Conservation (phyloP, 495 filamentous ascomycete species). For the Xylaria nigripes region DNA sequence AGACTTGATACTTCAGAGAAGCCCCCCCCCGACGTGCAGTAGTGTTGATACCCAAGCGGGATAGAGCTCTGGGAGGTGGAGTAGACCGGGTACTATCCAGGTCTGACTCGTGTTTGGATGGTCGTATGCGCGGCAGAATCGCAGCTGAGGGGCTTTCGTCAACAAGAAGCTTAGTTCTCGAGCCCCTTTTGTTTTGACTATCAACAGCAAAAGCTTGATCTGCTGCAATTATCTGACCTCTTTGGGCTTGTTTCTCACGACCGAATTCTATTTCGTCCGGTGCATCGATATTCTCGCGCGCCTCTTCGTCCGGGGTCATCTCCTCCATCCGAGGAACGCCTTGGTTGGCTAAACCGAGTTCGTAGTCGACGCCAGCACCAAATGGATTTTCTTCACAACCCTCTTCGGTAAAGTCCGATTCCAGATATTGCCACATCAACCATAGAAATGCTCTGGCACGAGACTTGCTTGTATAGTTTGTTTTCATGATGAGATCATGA, state of each 20-base stretch:
- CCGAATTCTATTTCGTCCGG: conserved; percentile 80
- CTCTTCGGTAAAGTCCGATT: conserved; percentile 83
- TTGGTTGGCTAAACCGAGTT: conserved; percentile 58
- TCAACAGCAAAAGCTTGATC: conserved; percentile 44
- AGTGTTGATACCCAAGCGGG: conserved; percentile 31
- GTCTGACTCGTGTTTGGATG: conserved; percentile 51
- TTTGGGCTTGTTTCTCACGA: conserved; percentile 70
- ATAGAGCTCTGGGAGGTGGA: conserved; percentile 44
- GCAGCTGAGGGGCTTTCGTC: conserved; percentile 54
- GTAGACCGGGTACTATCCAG: conserved; percentile 51
- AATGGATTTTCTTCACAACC: conserved; percentile 84
- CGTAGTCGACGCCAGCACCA: conserved; percentile 61
- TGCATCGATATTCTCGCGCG: conserved; percentile 83
- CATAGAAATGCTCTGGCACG: conserved; percentile 87
- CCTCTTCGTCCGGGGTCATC: conserved; percentile 68
- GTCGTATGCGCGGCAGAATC: conserved; percentile 43
- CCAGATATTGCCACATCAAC: conserved; percentile 99
- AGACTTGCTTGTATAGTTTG: conserved; percentile 70
- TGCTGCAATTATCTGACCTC: conserved; percentile 60
- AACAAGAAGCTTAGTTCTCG: conserved; percentile 24
- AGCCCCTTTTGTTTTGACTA: conserved; percentile 39
- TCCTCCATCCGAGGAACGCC: conserved; percentile 72
- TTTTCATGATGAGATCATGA: conserved; percentile 91
- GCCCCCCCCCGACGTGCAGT: conserved; percentile 40
- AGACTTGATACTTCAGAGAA: conserved; percentile 41